A percentile compares a stretch with the other conserved stretches of the same genome.
These are phyloP conservation scores for Penicillium subrubescens DNA, from an alignment of 495 filamentous ascomycete genomes.

Conservation along the genomic window DNA sequence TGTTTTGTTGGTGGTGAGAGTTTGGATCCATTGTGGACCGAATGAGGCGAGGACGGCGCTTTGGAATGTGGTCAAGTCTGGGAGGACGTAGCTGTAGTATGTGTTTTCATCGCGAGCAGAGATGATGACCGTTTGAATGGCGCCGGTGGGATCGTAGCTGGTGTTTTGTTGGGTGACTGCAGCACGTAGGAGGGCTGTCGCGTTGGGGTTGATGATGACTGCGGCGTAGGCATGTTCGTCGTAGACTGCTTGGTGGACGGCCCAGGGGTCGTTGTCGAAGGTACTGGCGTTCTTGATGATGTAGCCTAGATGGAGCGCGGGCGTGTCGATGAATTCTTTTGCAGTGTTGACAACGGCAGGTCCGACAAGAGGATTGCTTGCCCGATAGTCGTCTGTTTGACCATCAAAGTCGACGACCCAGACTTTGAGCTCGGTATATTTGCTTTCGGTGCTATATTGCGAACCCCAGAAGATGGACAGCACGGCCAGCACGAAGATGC, in stretches of 20 bases:
- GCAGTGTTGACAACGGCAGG: constrained; percentile 52
- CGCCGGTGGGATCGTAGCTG: constrained; percentile 64
- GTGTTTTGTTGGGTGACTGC: constrained; percentile 59
- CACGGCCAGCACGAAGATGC: constrained; percentile 54
- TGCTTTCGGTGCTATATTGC: constrained; percentile 52
- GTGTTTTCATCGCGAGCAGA: constrained; percentile 61
- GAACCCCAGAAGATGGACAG: constrained; percentile 65
- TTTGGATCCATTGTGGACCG: constrained; percentile 52
- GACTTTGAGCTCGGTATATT: constrained; percentile 51
- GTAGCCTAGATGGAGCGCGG: constrained; percentile 49
- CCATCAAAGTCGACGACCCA: constrained; percentile 69
- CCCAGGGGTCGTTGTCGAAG: constrained; percentile 60
- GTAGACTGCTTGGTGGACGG: constrained; percentile 62
- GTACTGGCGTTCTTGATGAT: constrained; percentile 48
- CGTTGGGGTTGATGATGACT: constrained; percentile 66
- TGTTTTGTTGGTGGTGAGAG: constrained; percentile 40
- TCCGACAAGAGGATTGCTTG: constrained; percentile 55
- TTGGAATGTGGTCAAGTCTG: constrained; percentile 49
- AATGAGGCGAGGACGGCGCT: constrained; percentile 49
- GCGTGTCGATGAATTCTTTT: constrained; percentile 36
- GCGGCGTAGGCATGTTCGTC: constrained; percentile 65
- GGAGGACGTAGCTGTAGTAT: constrained; percentile 54
- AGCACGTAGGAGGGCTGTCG: constrained; percentile 59
- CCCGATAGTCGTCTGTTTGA: constrained; percentile 52
- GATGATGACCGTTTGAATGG: constrained; percentile 60